Conservation (phyloP, 2,329 filamentous ascomycete genomes). For the Pestalotiopsis fici region DNA sequence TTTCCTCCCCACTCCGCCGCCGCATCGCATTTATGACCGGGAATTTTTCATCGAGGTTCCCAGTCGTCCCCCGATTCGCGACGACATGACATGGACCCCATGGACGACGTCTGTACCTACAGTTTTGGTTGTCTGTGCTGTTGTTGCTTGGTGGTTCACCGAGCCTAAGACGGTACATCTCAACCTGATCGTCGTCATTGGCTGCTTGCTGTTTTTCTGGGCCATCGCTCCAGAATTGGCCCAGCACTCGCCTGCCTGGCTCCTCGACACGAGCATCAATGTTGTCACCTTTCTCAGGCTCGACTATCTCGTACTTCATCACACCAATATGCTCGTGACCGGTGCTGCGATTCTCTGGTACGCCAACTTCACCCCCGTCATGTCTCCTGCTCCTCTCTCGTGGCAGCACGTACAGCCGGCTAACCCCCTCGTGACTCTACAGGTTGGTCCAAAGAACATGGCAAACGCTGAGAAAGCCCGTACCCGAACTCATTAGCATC, state of each 20-base stretch:
- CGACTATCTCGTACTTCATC: constrained; percentile 46
- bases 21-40: constrained; percentile 7
- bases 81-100: constrained; percentile 52
- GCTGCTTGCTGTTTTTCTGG: constrained; percentile 41
- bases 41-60: constrained; percentile 6
- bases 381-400: constrained; percentile 8
- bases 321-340: constrained; percentile 58
- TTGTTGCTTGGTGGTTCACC: constrained; percentile 45
- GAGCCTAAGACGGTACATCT: constrained; percentile 43
- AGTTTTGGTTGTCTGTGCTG: constrained; percentile 42
- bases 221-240: constrained; percentile 41
- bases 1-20: constrained; percentile 6
- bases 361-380: constrained; percentile 23
- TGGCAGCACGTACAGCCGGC: constrained; percentile 5
- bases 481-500: constrained; percentile 86
- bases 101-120: constrained; percentile 45
- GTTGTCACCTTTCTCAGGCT: constrained; percentile 42
- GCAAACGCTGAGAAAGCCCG: constrained; percentile 87
- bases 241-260: constrained; percentile 33
- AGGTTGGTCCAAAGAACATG: constrained; percentile 86
- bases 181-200: constrained; percentile 41
- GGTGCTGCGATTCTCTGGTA: constrained; percentile 56
- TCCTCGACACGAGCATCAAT: constrained; percentile 33
- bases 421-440: constrained; percentile 2
- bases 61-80: constrained; percentile 28